Base-by-base conservation (phyloP, 1,284 basidiomycete species). In the Ustilago curta region DNA sequence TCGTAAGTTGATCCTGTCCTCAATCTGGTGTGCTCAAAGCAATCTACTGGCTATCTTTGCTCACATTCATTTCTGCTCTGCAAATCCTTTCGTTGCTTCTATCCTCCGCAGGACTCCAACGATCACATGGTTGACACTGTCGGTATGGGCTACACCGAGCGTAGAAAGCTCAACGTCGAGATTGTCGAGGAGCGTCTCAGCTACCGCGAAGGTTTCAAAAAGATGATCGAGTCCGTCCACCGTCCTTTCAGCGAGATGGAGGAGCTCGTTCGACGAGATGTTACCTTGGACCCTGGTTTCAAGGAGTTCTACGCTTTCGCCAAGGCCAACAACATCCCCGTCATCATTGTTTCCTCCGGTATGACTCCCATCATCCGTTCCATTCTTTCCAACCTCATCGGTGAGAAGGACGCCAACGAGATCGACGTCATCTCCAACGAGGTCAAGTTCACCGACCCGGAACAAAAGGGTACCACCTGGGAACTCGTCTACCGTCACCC, bases 71-170 rank as follows among this genome's bases (percentile, higher is more conserved):
- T n/a, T 25, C 44, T 44, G 37, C 58, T n/a, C n/a, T n/a, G n/a
- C n/a, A n/a, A 12, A 43, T 43, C 16, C 57, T 4, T 42, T 45
- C 8, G 27, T 12, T 6, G 9, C 35, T 37, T 37, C 12, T 14
- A 50, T 8, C 14, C 23, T 5, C 49, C 2, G 29, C 27, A 72
- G 60, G 83, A 84, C 72, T 83, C 81, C 39, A 84, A 84, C 59
- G 83, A 84, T 73, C 81, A 83, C 78, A 84, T 84, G 83, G 82
- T 84, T 64, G 83, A 84, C 72, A 81, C 77, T 16, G 72, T 77
- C 59, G 83, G 83, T 45, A 84, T 84, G 83, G 83, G 79, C 56
- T 84, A 84, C 80, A 75, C 75, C 27, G 82, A 80, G 65, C 82
- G 83, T 39, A 69, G 83, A n/a, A 83, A 83, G 76, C 66, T 84